A percentile compares a stretch with the other conserved stretches of the same genome.
Evolutionary conservation across 768 basidiomycete genomes (phyloP).

Genomic region (Vishniacozyma victoriae): DNA sequence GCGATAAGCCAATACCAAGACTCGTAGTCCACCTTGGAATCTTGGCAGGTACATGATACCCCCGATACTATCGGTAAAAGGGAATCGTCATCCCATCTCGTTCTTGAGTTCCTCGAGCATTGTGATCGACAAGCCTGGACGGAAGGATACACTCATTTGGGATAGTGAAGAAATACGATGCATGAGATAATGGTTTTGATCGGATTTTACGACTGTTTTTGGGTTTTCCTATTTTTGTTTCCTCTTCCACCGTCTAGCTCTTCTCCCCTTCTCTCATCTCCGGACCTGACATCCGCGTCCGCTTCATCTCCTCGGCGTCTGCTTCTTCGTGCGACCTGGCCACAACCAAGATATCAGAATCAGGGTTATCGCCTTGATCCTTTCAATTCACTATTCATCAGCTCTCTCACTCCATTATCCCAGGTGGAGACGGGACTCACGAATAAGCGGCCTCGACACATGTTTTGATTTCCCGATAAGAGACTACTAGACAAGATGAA

Average conservation of each 20-base stretch:
- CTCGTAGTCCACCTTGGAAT: too few species aligned
- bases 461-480: slow-evolving; percentile 81
- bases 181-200: background rate
- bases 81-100: too few species aligned
- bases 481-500: slow-evolving; percentile 89
- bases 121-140: too few species aligned
- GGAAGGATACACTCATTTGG: too few species aligned
- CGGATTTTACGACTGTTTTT: slow-evolving; percentile 20
- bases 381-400: slow-evolving; percentile 11
- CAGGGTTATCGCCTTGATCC: slow-evolving; percentile 8
- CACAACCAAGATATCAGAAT: slow-evolving; percentile 9
- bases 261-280: background rate
- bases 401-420: background rate
- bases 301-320: background rate
- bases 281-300: background rate
- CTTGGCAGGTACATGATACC: too few species aligned
- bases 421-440: slow-evolving; percentile 51
- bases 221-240: slow-evolving; percentile 8
- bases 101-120: too few species aligned
- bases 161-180: too few species aligned
- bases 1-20: too few species aligned
- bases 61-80: too few species aligned
- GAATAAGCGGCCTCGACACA: slow-evolving; percentile 78
- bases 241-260: background rate
- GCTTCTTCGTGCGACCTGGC: background rate